These are phyloP conservation scores for Syzygium aqueum DNA, from an alignment of 345 rosid species.

Conservation along the genomic window DNA sequence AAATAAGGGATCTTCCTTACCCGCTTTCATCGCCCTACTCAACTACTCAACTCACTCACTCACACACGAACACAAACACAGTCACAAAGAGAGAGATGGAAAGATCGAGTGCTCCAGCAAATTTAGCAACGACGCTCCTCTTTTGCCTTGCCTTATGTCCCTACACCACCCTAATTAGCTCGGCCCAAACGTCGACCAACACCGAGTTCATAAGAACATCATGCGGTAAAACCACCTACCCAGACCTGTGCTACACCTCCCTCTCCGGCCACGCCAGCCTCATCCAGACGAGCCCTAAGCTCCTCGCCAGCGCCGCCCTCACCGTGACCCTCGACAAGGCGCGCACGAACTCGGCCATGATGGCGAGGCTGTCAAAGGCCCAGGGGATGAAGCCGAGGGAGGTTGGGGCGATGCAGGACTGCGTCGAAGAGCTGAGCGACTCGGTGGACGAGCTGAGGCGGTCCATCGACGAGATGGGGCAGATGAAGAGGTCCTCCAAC, in stretches of 20 bases:
- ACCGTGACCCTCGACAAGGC: slow-evolving; percentile 11
- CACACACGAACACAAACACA: not conserved
- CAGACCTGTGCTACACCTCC: slow-evolving; percentile 22
- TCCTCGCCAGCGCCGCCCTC: slow-evolving; percentile 21
- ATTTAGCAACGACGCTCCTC: not conserved
- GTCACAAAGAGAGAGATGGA: not conserved
- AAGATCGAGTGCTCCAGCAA: not conserved
- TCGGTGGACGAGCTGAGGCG: slow-evolving; percentile 7
- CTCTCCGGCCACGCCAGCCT: slow-evolving; percentile 19
- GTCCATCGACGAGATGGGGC: slow-evolving; percentile 14
- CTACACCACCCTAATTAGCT: not conserved
- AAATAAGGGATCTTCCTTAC: not conserved
- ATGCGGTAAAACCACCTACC: slow-evolving; percentile 23
- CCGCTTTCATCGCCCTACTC: not conserved
- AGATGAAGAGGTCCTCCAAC: slow-evolving; percentile 5
- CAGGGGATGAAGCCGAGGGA: slow-evolving; percentile 9
- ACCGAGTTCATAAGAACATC: slow-evolving; percentile 16
- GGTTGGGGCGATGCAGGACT: slow-evolving; percentile 23
- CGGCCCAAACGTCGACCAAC: not conserved
- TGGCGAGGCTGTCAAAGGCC: slow-evolving; percentile 6
- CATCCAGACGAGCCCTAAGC: slow-evolving; percentile 22
- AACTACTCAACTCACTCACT: not conserved
- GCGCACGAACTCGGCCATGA: slow-evolving; percentile 5
- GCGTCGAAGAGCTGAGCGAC: slow-evolving; percentile 18
- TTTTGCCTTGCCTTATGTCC: not conserved